Evolutionary conservation across 352 stramenopile species (phyloP), one percentile per base, ranked within the genome.

Genomic region (Pythium phragmitis): DNA sequence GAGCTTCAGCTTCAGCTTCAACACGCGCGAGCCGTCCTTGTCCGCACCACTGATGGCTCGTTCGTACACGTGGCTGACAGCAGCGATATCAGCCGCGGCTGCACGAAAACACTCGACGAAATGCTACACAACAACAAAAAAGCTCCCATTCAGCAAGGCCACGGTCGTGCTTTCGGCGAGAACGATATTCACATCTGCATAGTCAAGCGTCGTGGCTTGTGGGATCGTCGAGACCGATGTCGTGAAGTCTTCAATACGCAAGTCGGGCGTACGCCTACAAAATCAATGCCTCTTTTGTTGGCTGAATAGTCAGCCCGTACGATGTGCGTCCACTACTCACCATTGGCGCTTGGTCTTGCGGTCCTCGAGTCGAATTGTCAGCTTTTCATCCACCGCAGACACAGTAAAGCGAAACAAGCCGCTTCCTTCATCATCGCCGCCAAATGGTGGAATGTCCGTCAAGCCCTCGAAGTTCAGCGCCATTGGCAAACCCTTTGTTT

Each of bases 311-410:
- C 17, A 49, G 16, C 3, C 7, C 16, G 3, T 21, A n/a, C 47
- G 37, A 39, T n/a, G 37, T 7, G 4, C 23, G 16, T 28, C 21
- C 19, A 23, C 0, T 26, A 50, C 47, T 17, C 14, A 54, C 47
- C 47, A 39, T 37, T 39, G 47, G 13, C 47, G 13, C 30, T 37
- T 39, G 47, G 47, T 39, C 47, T 19, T 54, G 47, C 47, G 26
- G 23, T 54, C 23, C 17, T 54, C 47, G 13, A 54, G 30, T 7
- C 47, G 17, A 3, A 54, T 39, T 7, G 23, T 54, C 2, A 54
- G 23, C 47, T 19, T 39, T 7, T 36, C 14, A 14, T 54, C 23
- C 11, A 12, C 21, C 11, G 21, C 47, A 6, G 47, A 23, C 21
- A 54, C 47, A 8, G 6, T 23, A 17, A 54, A 54, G 4, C 47